Percentiles rank a stretch among this genome's conserved stretches.
Conservation (phyloP, 495 filamentous ascomycete species). For the Penicillium flavigenum region DNA sequence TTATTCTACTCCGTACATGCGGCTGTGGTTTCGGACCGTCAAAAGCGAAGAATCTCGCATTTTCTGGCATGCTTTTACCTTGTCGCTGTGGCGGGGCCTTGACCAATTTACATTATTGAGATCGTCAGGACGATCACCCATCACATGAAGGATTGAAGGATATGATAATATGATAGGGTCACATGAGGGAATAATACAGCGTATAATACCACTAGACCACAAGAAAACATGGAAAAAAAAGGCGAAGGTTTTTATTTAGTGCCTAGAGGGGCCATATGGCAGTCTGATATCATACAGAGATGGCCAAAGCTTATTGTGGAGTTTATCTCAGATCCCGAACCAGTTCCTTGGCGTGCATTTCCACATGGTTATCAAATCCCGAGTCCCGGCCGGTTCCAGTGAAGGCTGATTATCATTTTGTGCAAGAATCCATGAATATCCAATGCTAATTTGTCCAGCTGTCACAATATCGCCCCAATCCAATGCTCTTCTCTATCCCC, state of each 20-base stretch:
- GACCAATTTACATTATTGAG: constrained; percentile 20
- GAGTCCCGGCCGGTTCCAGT: neutral
- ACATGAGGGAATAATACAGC: neutral
- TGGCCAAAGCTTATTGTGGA: constrained; percentile 23
- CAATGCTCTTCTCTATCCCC: neutral
- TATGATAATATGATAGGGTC: constrained; percentile 13
- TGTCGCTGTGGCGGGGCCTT: neutral
- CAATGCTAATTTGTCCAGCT: constrained; percentile 8
- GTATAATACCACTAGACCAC: no score
- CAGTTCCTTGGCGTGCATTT: constrained; percentile 1
- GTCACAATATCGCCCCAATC: neutral
- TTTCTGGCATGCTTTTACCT: neutral
- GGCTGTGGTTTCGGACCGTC: neutral
- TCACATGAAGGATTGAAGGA: neutral
- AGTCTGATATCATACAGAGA: neutral
- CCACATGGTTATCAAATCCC: neutral
- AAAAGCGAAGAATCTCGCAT: neutral
- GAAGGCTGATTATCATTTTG: constrained; percentile 15
- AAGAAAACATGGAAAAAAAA: no score
- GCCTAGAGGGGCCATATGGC: no score
- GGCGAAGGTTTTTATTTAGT: no score
- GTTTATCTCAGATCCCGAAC: constrained; percentile 9
- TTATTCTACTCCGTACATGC: neutral
- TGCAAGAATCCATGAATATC: constrained; percentile 4
- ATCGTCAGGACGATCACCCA: constrained; percentile 24